Evolutionary conservation across 2,329 filamentous ascomycete genomes (phyloP).

Genomic region (Leptographium lundbergii): DNA sequence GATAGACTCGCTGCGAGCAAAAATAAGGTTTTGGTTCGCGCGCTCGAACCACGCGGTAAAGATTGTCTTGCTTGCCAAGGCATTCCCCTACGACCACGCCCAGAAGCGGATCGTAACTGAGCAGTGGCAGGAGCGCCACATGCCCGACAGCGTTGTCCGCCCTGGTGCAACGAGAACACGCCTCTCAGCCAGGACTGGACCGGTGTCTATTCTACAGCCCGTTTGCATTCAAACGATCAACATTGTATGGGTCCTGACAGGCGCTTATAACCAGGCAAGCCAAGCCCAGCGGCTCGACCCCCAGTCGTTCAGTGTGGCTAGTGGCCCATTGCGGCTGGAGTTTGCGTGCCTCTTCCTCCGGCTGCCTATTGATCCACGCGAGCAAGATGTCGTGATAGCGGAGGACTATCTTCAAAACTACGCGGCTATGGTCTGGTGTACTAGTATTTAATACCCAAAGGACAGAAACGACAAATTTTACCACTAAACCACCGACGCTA

Average conservation of each 20-base stretch:
- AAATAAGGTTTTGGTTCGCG: slow-evolving; percentile 2
- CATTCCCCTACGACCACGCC: not conserved
- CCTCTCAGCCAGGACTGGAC: not conserved
- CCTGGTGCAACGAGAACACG: not conserved
- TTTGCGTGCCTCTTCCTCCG: not conserved
- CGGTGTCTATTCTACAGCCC: not conserved
- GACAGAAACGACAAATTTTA: too few relatives aligned
- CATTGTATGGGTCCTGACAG: not conserved
- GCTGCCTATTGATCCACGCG: not conserved
- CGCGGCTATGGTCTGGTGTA: too few relatives aligned
- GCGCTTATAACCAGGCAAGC: not conserved
- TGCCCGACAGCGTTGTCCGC: not conserved
- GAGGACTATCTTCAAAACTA: not conserved
- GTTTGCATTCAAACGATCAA: not conserved
- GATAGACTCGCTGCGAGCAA: not conserved
- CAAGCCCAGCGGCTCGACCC: not conserved
- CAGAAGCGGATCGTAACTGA: slow-evolving; percentile 2
- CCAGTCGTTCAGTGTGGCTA: not conserved
- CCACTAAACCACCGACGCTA: too few relatives aligned
- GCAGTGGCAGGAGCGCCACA: not conserved
- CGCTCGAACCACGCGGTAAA: not conserved
- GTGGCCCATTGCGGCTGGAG: not conserved
- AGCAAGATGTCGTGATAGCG: not conserved
- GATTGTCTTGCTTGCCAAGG: slow-evolving; percentile 2
- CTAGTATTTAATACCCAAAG: too few relatives aligned